Conservation (phyloP, 1,284 basidiomycete genomes). For the Mycena sp. region DNA sequence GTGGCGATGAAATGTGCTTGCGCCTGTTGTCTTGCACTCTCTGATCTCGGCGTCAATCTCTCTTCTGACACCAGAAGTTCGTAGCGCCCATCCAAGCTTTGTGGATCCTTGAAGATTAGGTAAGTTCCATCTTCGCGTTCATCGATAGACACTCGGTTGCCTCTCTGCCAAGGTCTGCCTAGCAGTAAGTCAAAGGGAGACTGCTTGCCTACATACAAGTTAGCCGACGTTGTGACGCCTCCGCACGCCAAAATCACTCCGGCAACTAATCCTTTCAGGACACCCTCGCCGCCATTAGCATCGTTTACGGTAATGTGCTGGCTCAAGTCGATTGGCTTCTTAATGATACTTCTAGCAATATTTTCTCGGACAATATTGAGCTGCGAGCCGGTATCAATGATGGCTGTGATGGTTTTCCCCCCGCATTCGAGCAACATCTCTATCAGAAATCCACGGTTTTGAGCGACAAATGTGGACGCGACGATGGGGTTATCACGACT, state of each 20-base stretch:
- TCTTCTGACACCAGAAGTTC: neutral
- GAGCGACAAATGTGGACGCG: neutral
- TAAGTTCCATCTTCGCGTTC: conserved; percentile 43
- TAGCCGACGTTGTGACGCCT: conserved; percentile 19
- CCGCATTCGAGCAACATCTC: conserved; percentile 10
- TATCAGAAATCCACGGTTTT: conserved; percentile 4
- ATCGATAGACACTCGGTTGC: conserved; percentile 37
- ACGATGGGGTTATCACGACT: neutral
- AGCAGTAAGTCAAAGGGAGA: conserved; percentile 38
- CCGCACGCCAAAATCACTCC: conserved; percentile 31
- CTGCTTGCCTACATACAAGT: conserved; percentile 34
- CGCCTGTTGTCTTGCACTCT: too few relatives aligned
- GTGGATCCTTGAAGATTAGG: conserved; percentile 29
- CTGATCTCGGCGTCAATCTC: neutral
- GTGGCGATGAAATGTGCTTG: too few relatives aligned
- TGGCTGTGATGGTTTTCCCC: conserved; percentile 22
- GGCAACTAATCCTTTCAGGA: conserved; percentile 27
- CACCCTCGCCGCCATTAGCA: conserved; percentile 34
- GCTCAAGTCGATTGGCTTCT: conserved; percentile 27
- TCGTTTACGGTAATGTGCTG: conserved; percentile 31
- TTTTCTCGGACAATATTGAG: conserved; percentile 32
- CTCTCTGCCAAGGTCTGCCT: conserved; percentile 39
- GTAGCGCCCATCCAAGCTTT: neutral
- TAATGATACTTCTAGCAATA: conserved; percentile 13
- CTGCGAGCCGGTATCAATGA: conserved; percentile 38